A percentile compares a stretch with the other conserved stretches of the same genome.
Evolutionary conservation across 1,139 yeast genomes (phyloP).

Genomic region (Hemisphaericaspora lyxosophila): DNA sequence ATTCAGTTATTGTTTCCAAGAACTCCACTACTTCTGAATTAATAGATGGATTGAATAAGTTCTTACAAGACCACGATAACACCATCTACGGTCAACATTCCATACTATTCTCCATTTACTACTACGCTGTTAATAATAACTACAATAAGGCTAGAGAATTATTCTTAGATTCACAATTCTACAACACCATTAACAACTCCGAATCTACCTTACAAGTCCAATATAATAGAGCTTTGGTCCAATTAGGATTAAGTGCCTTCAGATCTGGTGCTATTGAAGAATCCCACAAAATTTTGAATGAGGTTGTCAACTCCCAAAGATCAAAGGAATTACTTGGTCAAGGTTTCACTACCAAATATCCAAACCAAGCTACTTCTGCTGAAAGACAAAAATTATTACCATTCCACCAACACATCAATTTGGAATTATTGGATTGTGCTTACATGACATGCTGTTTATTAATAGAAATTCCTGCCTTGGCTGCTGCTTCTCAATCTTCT

Average conservation of each 20-base stretch:
- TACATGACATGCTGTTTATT: conserved; percentile 88
- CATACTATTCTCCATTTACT: conserved; percentile 81
- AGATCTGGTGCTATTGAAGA: conserved; percentile 84
- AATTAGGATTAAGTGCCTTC: conserved; percentile 94
- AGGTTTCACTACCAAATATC: conserved; percentile 72
- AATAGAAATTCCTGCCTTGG: conserved; percentile 87
- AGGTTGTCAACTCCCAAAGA: conserved; percentile 82
- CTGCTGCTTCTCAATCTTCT: conserved; percentile 44
- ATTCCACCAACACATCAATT: conserved; percentile 96
- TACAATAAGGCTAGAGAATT: conserved; percentile 85
- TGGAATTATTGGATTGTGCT: conserved; percentile 92
- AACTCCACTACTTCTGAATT: conserved; percentile 42
- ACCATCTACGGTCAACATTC: conserved; percentile 79
- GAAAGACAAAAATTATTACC: conserved; percentile 89
- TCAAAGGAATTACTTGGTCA: conserved; percentile 94
- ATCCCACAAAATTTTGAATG: conserved; percentile 84
- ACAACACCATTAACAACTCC: conserved; percentile 75
- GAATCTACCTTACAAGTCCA: conserved; percentile 86
- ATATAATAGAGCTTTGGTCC: conserved; percentile 93
- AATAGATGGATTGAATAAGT: conserved; percentile 63
- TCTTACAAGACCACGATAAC: conserved; percentile 65
- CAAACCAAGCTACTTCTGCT: conserved; percentile 53
- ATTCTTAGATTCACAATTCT: conserved; percentile 82
- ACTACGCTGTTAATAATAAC: conserved; percentile 83
- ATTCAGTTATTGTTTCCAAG: conserved; percentile 37